phyloP scores from a whole-genome alignment of 371 early-diverging fungal genomes.

The Syncephalastrum racemosum region DNA sequence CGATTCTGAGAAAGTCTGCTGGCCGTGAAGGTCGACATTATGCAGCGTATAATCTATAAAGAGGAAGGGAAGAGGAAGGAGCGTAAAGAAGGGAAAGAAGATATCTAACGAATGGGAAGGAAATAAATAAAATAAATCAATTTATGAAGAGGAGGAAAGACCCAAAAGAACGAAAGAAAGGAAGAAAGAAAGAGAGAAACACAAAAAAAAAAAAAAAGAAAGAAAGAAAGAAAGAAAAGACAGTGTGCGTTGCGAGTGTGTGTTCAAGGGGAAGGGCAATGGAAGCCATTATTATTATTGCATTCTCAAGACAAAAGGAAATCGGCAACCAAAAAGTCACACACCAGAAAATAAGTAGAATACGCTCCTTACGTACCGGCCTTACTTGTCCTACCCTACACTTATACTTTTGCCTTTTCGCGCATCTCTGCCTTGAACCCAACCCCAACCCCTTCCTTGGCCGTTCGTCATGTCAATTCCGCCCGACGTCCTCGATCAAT shows the following conservation, averaged over 20 bases:
- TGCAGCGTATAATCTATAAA: slow-evolving; percentile 6
- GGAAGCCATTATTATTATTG: slow-evolving; percentile 2
- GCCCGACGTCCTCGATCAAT: slow-evolving; percentile 4
- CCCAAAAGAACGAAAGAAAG: slow-evolving; percentile 3
- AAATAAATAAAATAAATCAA: slow-evolving; percentile 1
- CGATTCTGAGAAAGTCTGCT: slow-evolving; percentile 25
- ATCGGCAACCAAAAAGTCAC: slow-evolving; percentile 14
- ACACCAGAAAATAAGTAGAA: slow-evolving; percentile 2
- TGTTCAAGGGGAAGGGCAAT: no score
- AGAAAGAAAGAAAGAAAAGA: neutral
- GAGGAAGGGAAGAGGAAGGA: slow-evolving; percentile 5
- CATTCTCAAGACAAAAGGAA: slow-evolving; percentile 13
- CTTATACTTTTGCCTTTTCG: no score
- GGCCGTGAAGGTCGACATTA: slow-evolving; percentile 13
- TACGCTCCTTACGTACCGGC: no score
- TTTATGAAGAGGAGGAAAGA: slow-evolving; percentile 6
- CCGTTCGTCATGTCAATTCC: slow-evolving; percentile 4
- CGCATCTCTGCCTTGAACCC: neutral
- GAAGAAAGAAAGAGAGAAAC: neutral
- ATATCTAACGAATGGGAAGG: slow-evolving; percentile 3
- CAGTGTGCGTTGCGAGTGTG: neutral
- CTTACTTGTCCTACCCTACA: no score
- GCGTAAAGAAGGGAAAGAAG: neutral
- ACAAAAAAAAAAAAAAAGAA: neutral
- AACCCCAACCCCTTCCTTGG: slow-evolving; percentile 1